Base-by-base conservation (phyloP, 2,329 filamentous ascomycete genomes). In the Phialophora expanda region DNA sequence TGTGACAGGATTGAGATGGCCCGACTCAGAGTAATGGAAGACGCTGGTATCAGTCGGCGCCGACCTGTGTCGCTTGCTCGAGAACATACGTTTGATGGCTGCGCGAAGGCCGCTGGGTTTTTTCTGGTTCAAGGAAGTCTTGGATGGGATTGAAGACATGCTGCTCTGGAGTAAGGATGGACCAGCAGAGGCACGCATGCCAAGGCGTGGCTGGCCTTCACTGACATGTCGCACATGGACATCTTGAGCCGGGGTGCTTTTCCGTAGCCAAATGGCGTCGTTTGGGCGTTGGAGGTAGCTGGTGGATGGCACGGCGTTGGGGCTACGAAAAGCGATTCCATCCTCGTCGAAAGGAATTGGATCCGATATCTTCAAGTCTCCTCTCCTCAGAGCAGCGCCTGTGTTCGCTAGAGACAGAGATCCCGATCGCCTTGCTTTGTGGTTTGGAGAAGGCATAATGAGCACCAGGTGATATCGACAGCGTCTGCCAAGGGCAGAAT, bases 321-420 rank as follows among this genome's bases (percentile, higher is more conserved):
- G 32, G 17, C n/a, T n/a, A 22, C 41, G 30, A 32, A 59, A 69
- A 28, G 30, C 55, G 26, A 61, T 54, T 72, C 55, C 55, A 12
- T 51, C 59, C 20, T 64, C 59, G 34, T 65, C 64, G 56, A 67
- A 71, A 60, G 73, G 71, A 54, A 75, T 67, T 20, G 73, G 73
- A 50, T 74, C 70, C 12, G 75, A 76, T 61, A 76, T 75, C 65
- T 74, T 75, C 62, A 77, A 62, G 50, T 76, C 73, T 30, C 71
- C 72, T 44, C 73, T 69, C 26, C 71, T 72, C 28, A 73, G 61
- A 46, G 74, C 69, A 28, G 69, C 66, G 4, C 68, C 65, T 12
- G 72, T 71, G 28, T 28, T 59, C 24, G 65, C 51, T 48, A 57
- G 14, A 50, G 53, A 61, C 26, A 64, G 22, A 24, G 58, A 61